Base-by-base conservation (phyloP, 2,329 filamentous ascomycete genomes). In the Xylariaceae sp. region DNA sequence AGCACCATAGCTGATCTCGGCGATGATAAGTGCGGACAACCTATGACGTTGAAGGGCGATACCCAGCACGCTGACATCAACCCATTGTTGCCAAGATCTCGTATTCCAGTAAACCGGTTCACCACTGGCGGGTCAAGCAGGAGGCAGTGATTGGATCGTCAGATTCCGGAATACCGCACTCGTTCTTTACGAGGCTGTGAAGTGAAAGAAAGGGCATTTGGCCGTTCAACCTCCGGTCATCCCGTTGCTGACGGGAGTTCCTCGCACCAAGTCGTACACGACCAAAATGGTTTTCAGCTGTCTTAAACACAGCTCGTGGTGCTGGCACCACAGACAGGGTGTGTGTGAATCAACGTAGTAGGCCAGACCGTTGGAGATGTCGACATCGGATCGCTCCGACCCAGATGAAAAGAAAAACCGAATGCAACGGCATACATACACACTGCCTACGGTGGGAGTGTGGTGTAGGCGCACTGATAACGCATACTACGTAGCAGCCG, bases 71-170 rank as follows among this genome's bases (percentile, higher is more conserved):
- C 61, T 59, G 53, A 57, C 54, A 58, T 55, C n/a, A 57, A 55
- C 39, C 34, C 23, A 51, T 39, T 37, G 23, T 47, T 44, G 67
- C 68, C 67, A 67, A 68, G 64, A 69, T 62, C 67, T 70, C 68
- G 68, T 70, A 69, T 70, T 67, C 52, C 47, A n/a, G 34, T 42
- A 37, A 37, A 30, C 47, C 42, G 42, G 51, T 18, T 47, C 39
- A 37, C 23, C 42, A 37, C 45, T 17, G n/a, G 34, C 45, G 44
- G 45, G 34, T 49, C 45, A 37, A 49, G 42, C 42, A 5, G 15
- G 8, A 49, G 42, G 30, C 11, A 51, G 15, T 17, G 34, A 37
- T 55, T 47, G 23, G 42, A 15, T 45, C 42, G 37, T 42, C 37
- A 13, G 9, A 9, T 42, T 42, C 37, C 18, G 35, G 35, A 44